These are phyloP conservation scores for Dissophora ornata DNA, from an alignment of 192 early-diverging fungal species.

Conservation along the genomic window DNA sequence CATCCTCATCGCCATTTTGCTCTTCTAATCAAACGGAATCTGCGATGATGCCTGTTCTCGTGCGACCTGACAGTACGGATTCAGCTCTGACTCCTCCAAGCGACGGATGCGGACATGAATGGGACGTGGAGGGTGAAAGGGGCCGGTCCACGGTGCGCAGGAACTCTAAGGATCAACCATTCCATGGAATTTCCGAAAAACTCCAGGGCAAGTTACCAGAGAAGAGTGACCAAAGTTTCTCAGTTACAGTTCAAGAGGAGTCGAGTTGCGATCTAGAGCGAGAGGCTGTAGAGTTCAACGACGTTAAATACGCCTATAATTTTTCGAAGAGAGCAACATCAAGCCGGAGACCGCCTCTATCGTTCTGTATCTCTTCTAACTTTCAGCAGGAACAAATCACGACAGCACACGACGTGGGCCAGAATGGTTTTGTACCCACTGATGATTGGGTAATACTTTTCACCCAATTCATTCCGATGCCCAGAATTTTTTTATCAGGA, in stretches of 20 bases:
- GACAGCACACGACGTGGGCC: slow-evolving; percentile 51
- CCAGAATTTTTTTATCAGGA: too few relatives aligned
- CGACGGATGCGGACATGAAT: slow-evolving; percentile 35
- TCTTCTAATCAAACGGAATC: not conserved
- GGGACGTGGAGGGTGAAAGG: slow-evolving; percentile 42
- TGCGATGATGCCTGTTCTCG: not conserved
- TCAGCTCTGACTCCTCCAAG: slow-evolving; percentile 9
- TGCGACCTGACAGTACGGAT: slow-evolving; percentile 21
- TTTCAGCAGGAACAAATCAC: slow-evolving; percentile 23
- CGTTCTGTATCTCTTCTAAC: slow-evolving; percentile 5
- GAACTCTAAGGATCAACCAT: slow-evolving; percentile 7
- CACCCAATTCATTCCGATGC: too few relatives aligned
- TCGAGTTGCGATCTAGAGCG: slow-evolving; percentile 18
- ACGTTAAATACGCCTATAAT: not conserved
- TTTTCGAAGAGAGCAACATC: not conserved
- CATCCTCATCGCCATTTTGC: not conserved
- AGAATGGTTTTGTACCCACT: slow-evolving; percentile 74
- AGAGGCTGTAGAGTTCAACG: not conserved
- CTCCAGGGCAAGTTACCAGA: slow-evolving; percentile 79
- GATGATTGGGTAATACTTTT: slow-evolving; percentile 84
- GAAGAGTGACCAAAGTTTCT: slow-evolving; percentile 4
- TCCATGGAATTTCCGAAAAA: slow-evolving; percentile 76
- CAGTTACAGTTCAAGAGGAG: slow-evolving; percentile 6
- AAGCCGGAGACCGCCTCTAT: slow-evolving; percentile 7
- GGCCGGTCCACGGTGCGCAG: slow-evolving; percentile 16